These are phyloP conservation scores for Diplodia intermedia DNA, from an alignment of 2,329 filamentous ascomycete species.

Conservation along the genomic window DNA sequence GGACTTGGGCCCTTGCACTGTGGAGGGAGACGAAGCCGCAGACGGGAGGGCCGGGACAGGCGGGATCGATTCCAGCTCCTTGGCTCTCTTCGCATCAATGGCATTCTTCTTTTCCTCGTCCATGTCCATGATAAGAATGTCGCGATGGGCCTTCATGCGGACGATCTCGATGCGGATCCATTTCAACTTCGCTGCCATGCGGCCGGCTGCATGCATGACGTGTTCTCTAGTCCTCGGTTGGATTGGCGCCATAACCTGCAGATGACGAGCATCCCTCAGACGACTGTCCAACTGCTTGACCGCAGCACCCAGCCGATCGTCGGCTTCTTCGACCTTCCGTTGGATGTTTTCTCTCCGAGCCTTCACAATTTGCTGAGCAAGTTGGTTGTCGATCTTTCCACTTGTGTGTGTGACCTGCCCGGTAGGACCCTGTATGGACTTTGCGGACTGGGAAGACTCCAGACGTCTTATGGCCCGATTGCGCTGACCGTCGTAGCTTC, in stretches of 20 bases:
- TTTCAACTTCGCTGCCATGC: slow-evolving; percentile 85
- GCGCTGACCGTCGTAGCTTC: slow-evolving; percentile 82
- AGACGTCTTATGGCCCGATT: slow-evolving; percentile 74
- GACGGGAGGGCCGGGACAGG: slow-evolving; percentile 6
- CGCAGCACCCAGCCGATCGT: slow-evolving; percentile 74
- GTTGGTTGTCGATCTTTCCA: slow-evolving; percentile 77
- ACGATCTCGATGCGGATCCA: slow-evolving; percentile 96
- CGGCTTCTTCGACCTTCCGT: slow-evolving; percentile 81
- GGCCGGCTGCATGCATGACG: slow-evolving; percentile 81
- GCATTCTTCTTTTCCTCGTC: slow-evolving; percentile 71
- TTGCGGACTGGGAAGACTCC: slow-evolving; percentile 62
- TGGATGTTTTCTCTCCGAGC: slow-evolving; percentile 84
- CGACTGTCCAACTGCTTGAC: slow-evolving; percentile 83
- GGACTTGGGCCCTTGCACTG: slow-evolving; percentile 19
- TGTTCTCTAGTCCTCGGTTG: slow-evolving; percentile 88
- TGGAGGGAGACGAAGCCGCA: slow-evolving; percentile 25
- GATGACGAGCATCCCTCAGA: slow-evolving; percentile 85
- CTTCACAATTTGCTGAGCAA: slow-evolving; percentile 83
- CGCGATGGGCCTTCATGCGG: slow-evolving; percentile 87
- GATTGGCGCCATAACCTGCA: slow-evolving; percentile 87
- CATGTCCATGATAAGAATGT: slow-evolving; percentile 84
- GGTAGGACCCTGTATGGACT: slow-evolving; percentile 71
- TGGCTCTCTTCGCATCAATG: slow-evolving; percentile 41
- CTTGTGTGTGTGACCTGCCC: slow-evolving; percentile 77
- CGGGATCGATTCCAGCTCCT: slow-evolving; percentile 17